A percentile compares a stretch with the other conserved stretches of the same genome.
phyloP scores from a whole-genome alignment of 768 basidiomycete genomes.

The Rhodotorula diobovata region DNA sequence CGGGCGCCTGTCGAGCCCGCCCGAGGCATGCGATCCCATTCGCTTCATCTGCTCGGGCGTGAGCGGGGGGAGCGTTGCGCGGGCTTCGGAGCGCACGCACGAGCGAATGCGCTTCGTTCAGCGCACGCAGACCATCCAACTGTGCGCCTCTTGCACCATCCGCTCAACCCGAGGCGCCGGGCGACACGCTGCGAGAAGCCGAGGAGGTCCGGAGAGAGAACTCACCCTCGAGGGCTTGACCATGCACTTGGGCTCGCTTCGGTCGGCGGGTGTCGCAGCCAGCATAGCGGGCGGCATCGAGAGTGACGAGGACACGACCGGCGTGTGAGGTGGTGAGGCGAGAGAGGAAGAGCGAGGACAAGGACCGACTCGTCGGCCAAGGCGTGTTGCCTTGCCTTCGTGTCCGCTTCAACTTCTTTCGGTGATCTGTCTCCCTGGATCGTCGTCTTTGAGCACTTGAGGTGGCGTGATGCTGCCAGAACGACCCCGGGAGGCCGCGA shows the following conservation, averaged over 20 bases:
- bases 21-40: too few species aligned
- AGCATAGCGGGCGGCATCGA: neutral
- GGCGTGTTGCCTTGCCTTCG: neutral
- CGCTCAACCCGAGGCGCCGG: neutral
- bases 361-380: neutral
- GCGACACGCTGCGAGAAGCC: neutral
- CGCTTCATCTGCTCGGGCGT: neutral
- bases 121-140: too few species aligned
- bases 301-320: neutral
- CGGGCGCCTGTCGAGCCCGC: too few species aligned
- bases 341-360: neutral
- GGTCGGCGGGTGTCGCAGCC: neutral
- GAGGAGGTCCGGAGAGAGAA: too few species aligned
- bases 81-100: too few species aligned
- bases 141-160: neutral
- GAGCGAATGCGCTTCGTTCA: too few species aligned
- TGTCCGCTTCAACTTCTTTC: too few species aligned
- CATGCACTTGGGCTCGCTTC: neutral
- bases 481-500: too few species aligned
- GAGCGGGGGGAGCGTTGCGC: neutral
- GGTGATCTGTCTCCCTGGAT: too few species aligned
- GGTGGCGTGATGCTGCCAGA: too few species aligned
- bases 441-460: too few species aligned
- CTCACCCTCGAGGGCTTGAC: slow-evolving; percentile 1
- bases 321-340: neutral